Evolutionary conservation across 2,329 filamentous ascomycete genomes (phyloP).

Genomic region (Epichloe bromicola): DNA sequence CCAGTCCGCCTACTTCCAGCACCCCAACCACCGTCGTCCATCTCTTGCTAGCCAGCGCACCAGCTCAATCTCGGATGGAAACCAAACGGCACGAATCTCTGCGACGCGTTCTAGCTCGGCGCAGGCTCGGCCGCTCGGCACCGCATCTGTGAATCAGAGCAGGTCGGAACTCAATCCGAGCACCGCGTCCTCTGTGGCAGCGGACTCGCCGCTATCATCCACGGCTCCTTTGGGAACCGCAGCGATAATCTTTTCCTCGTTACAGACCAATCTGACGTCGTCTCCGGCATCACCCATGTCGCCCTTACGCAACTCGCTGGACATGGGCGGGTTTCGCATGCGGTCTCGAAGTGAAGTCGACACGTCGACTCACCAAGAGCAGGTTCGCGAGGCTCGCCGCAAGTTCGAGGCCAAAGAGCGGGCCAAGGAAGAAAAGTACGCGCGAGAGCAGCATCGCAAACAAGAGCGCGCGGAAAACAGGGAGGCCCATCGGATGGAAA

Average conservation of each 20-base stretch:
- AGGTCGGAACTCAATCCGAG: conserved; percentile 35
- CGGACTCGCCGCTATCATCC: conserved; percentile 23
- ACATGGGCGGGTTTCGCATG: conserved; percentile 42
- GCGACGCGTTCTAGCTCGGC: conserved; percentile 17
- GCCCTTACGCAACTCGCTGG: conserved; percentile 45
- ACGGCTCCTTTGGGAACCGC: conserved; percentile 14
- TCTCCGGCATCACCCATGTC: conserved; percentile 28
- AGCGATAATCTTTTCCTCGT: conserved; percentile 16
- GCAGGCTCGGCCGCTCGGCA: conserved; percentile 23
- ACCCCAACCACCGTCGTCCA: conserved; percentile 15
- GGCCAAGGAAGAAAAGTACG: conserved; percentile 49
- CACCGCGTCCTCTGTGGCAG: conserved; percentile 14
- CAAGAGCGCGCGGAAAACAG: conserved; percentile 45
- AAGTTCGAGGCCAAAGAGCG: conserved; percentile 51
- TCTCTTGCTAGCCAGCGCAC: conserved; percentile 21
- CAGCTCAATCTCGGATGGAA: conserved; percentile 21
- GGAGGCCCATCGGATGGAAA: conserved; percentile 39
- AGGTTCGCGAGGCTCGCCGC: conserved; percentile 46
- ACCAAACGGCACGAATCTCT: conserved; percentile 15
- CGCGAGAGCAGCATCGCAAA: conserved; percentile 43
- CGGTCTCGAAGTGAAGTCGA: conserved; percentile 49
- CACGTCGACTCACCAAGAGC: conserved; percentile 38
- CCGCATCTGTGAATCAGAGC: conserved; percentile 26
- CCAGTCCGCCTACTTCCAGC: conserved; percentile 8
- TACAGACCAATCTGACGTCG: conserved; percentile 12